Conservation (phyloP, 306 rosid genomes). For the Acacia acuminata region DNA sequence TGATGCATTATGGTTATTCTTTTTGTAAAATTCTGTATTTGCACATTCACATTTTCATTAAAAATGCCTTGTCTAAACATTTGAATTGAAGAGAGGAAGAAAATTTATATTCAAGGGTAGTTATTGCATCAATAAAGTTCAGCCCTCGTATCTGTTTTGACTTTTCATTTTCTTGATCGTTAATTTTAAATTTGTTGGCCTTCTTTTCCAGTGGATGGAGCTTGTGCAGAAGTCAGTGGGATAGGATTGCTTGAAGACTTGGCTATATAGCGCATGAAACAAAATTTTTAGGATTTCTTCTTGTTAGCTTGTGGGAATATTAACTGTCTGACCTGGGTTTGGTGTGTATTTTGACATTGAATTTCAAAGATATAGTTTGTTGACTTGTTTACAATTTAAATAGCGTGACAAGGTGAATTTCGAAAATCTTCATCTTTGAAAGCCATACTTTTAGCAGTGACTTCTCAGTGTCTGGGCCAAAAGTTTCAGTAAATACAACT, state of each 20-base stretch:
- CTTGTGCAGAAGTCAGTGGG: conserved; percentile 65
- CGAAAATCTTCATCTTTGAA: too few relatives aligned
- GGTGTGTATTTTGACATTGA: too few relatives aligned
- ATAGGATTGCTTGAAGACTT: conserved; percentile 19
- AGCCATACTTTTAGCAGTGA: too few relatives aligned
- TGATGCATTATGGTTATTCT: background rate
- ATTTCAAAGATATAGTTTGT: too few relatives aligned
- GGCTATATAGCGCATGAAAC: background rate
- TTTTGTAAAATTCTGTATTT: background rate
- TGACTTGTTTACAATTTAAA: too few relatives aligned
- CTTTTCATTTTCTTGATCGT: background rate
- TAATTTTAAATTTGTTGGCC: conserved; percentile 10
- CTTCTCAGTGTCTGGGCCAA: too few relatives aligned
- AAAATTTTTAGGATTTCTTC: too few relatives aligned
- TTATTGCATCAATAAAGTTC: background rate
- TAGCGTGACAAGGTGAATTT: too few relatives aligned
- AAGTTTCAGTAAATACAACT: too few relatives aligned
- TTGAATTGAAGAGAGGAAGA: background rate
- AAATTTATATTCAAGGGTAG: background rate
- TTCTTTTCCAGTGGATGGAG: conserved; percentile 82
- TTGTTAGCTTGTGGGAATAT: background rate
- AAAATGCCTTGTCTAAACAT: background rate
- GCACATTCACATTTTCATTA: background rate
- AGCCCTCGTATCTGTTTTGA: background rate
- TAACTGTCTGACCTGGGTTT: too few relatives aligned